These are phyloP conservation scores for Globisporangium canariense DNA, from an alignment of 352 stramenopile genomes.

Conservation along the genomic window DNA sequence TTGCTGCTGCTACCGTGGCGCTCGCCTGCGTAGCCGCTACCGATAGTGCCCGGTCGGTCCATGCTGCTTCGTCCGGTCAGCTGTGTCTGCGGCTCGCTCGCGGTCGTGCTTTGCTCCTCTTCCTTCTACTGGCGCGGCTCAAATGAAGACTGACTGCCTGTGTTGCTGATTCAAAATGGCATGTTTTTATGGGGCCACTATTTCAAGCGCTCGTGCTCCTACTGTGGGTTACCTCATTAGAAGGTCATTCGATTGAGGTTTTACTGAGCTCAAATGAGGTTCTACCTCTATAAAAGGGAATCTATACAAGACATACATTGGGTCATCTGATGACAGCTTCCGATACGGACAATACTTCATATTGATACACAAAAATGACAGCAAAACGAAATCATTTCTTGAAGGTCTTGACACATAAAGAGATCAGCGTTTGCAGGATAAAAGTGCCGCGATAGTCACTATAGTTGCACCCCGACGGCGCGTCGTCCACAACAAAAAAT, in stretches of 20 bases:
- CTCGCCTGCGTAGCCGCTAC: conserved; percentile 4
- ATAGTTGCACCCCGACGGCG: too few relatives aligned
- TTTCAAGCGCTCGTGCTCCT: not conserved
- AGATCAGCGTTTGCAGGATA: too few relatives aligned
- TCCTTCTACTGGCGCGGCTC: not conserved
- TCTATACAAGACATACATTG: too few relatives aligned
- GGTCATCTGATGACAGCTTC: too few relatives aligned
- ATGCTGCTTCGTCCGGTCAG: not conserved
- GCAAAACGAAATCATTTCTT: too few relatives aligned
- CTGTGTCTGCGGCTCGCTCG: not conserved
- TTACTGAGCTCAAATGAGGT: too few relatives aligned
- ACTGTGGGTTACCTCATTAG: not conserved
- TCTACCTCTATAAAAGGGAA: too few relatives aligned
- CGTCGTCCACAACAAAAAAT: too few relatives aligned
- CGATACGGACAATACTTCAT: too few relatives aligned
- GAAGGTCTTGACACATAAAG: too few relatives aligned
- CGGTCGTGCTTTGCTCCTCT: not conserved
- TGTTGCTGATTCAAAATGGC: conserved; percentile 10
- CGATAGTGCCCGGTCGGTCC: conserved; percentile 2
- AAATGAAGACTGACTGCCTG: conserved; percentile 13
- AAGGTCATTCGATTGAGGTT: not conserved
- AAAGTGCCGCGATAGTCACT: too few relatives aligned
- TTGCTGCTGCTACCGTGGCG: not conserved
- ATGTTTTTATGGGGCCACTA: not conserved
- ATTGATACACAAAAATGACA: too few relatives aligned